phyloP scores from a whole-genome alignment of 176 grass and related monocot species.

The Tuctoria greenei region DNA sequence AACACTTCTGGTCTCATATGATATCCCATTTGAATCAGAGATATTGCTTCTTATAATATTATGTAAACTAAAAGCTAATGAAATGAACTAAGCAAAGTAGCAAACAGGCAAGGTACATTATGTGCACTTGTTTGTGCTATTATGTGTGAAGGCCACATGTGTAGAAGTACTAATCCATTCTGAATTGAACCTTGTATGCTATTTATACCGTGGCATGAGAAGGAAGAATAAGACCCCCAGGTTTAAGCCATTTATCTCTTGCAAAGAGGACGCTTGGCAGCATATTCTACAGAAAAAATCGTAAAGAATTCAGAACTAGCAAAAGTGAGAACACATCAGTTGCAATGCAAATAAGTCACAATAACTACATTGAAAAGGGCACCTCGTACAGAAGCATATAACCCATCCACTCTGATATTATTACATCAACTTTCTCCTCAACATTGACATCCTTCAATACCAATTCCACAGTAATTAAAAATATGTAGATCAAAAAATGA shows the following conservation, averaged over 20 bases:
- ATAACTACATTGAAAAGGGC: constrained; percentile 4
- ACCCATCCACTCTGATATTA: constrained; percentile 99
- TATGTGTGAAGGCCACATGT: neutral
- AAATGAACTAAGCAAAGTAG: constrained; percentile 15
- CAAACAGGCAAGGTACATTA: neutral
- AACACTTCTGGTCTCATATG: constrained; percentile 17
- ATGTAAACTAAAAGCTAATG: neutral
- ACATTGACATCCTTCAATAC: constrained; percentile 67
- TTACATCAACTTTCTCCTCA: constrained; percentile 88
- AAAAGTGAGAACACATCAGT: constrained; percentile 17
- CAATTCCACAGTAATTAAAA: constrained; percentile 32
- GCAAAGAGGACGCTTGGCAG: constrained; percentile 86
- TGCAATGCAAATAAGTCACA: constrained; percentile 13
- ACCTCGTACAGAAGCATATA: constrained; percentile 98
- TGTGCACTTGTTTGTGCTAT: neutral
- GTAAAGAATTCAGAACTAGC: constrained; percentile 28
- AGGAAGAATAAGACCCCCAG: constrained; percentile 93
- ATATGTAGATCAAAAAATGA: constrained; percentile 17
- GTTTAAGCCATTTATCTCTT: constrained; percentile 95
- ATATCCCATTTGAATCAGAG: neutral
- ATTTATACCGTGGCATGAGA: constrained; percentile 84
- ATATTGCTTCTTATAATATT: neutral
- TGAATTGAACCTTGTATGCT: neutral
- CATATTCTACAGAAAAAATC: constrained; percentile 69
- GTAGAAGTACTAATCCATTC: neutral